Percentiles rank a stretch among this genome's conserved stretches.
Evolutionary conservation across 2,329 filamentous ascomycete species (phyloP).

Genomic region (Graphilbum ipis-grandicollis): DNA sequence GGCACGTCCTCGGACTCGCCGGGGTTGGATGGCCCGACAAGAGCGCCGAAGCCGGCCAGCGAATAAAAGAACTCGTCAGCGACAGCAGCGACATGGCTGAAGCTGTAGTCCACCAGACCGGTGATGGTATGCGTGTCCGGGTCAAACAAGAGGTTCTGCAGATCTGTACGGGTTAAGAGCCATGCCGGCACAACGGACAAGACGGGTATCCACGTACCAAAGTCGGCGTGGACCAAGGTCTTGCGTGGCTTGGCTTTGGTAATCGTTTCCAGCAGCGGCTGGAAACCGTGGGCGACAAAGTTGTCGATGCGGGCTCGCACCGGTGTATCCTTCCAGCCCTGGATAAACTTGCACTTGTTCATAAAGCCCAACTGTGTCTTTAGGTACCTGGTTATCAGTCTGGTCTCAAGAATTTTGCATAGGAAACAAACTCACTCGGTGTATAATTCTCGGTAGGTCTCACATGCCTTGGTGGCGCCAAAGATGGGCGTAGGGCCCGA

Average conservation of each 20-base stretch:
- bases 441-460: slow-evolving; percentile 13
- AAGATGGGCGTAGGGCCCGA: slow-evolving; percentile 16
- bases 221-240: slow-evolving; percentile 14
- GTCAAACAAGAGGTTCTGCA: slow-evolving; percentile 14
- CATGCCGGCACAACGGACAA: not conserved
- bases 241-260: slow-evolving; percentile 8
- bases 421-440: slow-evolving; percentile 3
- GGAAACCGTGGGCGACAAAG: slow-evolving; percentile 12
- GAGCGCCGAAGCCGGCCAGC: not conserved
- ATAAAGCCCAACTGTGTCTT: slow-evolving; percentile 4
- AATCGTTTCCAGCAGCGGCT: slow-evolving; percentile 9
- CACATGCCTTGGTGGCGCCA: slow-evolving; percentile 14
- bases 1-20: not conserved
- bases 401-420: too few relatives aligned
- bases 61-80: slow-evolving; percentile 7
- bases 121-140: slow-evolving; percentile 12
- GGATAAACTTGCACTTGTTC: slow-evolving; percentile 12
- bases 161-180: not conserved
- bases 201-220: slow-evolving; percentile 8
- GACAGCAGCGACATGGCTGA: slow-evolving; percentile 5
- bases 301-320: slow-evolving; percentile 13
- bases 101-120: slow-evolving; percentile 10
- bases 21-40: not conserved
- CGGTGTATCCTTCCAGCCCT: slow-evolving; percentile 15
- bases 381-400: slow-evolving; percentile 5